A percentile compares a stretch with the other conserved stretches of the same genome.
These are phyloP conservation scores for Phytophthora lateralis DNA, from an alignment of 352 stramenopile genomes.

Conservation along the genomic window DNA sequence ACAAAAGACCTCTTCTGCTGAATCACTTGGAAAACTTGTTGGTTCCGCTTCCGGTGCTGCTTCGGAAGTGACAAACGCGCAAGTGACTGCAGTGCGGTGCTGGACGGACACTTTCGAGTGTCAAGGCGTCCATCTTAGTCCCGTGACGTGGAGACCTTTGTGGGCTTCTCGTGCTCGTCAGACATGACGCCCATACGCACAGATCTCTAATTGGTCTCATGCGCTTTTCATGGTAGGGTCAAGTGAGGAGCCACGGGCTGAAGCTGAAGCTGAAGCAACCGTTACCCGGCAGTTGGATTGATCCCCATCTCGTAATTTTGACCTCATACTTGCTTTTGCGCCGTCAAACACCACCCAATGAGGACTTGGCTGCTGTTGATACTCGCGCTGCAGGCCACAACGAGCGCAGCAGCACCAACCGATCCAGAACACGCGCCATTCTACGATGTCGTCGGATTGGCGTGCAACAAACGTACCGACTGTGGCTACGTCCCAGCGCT, in stretches of 20 bases:
- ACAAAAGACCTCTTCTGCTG: background rate
- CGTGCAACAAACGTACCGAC: slow-evolving; percentile 52
- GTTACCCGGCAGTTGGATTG: background rate
- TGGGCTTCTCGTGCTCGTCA: slow-evolving; percentile 1
- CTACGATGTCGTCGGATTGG: slow-evolving; percentile 44
- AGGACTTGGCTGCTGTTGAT: background rate
- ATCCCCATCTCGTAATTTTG: slow-evolving; percentile 7
- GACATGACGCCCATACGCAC: slow-evolving; percentile 9
- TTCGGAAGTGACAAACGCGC: slow-evolving; percentile 2
- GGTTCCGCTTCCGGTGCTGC: slow-evolving; percentile 1
- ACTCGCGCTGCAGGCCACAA: slow-evolving; percentile 1
- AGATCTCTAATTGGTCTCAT: slow-evolving; percentile 15
- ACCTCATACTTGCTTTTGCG: slow-evolving; percentile 22
- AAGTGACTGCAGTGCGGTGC: slow-evolving; percentile 5
- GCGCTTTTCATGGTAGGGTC: slow-evolving; percentile 10
- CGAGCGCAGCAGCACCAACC: slow-evolving; percentile 2
- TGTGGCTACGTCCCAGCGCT: slow-evolving; percentile 77
- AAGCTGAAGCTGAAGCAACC: slow-evolving; percentile 1
- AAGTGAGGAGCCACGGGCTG: slow-evolving; percentile 1
- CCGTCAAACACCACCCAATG: slow-evolving; percentile 3
- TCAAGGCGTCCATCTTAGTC: slow-evolving; percentile 13
- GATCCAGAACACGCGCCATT: slow-evolving; percentile 25
- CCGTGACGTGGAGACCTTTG: slow-evolving; percentile 14
- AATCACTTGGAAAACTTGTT: background rate
- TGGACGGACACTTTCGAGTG: slow-evolving; percentile 20